Conservation (phyloP, 306 rosid genomes). For the Purshia tridentata region DNA sequence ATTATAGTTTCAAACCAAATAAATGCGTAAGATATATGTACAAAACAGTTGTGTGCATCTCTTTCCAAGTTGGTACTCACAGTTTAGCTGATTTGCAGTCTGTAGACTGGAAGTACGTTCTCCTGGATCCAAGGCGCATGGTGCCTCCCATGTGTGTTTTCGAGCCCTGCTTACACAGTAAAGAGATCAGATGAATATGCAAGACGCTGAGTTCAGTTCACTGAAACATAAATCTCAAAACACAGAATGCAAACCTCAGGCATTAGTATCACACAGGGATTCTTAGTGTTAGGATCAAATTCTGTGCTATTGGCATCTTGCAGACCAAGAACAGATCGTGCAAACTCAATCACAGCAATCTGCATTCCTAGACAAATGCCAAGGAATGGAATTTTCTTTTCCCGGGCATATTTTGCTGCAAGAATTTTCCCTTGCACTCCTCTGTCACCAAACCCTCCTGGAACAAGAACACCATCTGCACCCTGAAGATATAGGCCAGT, state of each 20-base stretch:
- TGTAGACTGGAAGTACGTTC: constrained; percentile 65
- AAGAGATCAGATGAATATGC: constrained; percentile 19
- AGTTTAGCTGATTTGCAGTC: constrained; percentile 79
- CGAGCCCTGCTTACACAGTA: constrained; percentile 58
- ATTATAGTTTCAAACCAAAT: background rate
- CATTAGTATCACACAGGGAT: constrained; percentile 88
- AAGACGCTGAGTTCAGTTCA: background rate
- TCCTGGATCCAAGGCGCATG: constrained; percentile 97
- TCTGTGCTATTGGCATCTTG: constrained; percentile 82
- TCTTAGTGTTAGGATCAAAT: constrained; percentile 65
- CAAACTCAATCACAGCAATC: constrained; percentile 85
- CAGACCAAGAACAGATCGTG: constrained; percentile 78
- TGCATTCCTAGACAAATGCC: constrained; percentile 97
- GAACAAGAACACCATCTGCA: constrained; percentile 84
- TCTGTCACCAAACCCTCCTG: constrained; percentile 96
- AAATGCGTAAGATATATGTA: background rate
- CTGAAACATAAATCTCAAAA: background rate
- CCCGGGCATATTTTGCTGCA: constrained; percentile 88
- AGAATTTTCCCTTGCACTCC: constrained; percentile 92
- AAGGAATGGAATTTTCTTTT: constrained; percentile 69
- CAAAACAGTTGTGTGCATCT: background rate
- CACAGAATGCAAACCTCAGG: constrained; percentile 62
- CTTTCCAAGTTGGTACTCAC: constrained; percentile 45
- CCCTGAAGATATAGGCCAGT: constrained; percentile 56
- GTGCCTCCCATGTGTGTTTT: constrained; percentile 97